Base-by-base conservation (phyloP, 2,329 filamentous ascomycete species). In the Mollisiaceae sp. region DNA sequence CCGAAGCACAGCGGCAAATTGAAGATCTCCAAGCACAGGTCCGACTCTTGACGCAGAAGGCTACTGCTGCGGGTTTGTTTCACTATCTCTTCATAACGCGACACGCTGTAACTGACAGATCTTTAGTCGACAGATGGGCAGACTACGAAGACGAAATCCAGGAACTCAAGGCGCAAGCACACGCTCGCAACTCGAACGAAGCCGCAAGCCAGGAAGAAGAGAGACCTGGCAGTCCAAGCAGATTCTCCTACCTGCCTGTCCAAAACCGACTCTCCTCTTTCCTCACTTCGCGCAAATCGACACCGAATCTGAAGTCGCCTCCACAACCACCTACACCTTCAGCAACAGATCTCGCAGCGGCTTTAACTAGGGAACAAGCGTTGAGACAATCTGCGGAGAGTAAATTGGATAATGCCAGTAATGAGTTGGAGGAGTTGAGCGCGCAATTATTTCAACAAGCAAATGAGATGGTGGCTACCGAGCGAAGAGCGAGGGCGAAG, bases 381-480 rank as follows among this genome's bases (percentile, higher is more conserved):
- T 82, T 91, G 64, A 86, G 92, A 14, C 81, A 84, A 45, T 86
- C 87, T 60, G 91, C 91, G 1, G 92, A 95, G 79, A 84, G 85
- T 59, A 85, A 86, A 67, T 80, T 92, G 22, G 83, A 83, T 69
- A 85, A 87, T 59, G 90, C 91, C 59, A 89, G 86, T 73, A 83
- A 81, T 14, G 92, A 95, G 80, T 85, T 94, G 22, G 92, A 94
- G 78, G 92, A 95, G 78, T 81, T 95, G 69, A 91, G 86, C 73
- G 89, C 86, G 22, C 85, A 85, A 59, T 80, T 95, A 62, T 95
- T 95, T 76, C 88, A 91, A 79, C 89, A 94, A 80, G 92, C 92
- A 60, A 95, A 95, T 76, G 88, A 93, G 79, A 95, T 95, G 92
- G 92, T 95, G 22, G 91, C 92, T 1, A 82, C 85, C 20, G 92